Evolutionary conservation across 176 grass and related monocot species (phyloP), one percentile per base, ranked within the genome.

Genomic region (Aegilops longissima): DNA sequence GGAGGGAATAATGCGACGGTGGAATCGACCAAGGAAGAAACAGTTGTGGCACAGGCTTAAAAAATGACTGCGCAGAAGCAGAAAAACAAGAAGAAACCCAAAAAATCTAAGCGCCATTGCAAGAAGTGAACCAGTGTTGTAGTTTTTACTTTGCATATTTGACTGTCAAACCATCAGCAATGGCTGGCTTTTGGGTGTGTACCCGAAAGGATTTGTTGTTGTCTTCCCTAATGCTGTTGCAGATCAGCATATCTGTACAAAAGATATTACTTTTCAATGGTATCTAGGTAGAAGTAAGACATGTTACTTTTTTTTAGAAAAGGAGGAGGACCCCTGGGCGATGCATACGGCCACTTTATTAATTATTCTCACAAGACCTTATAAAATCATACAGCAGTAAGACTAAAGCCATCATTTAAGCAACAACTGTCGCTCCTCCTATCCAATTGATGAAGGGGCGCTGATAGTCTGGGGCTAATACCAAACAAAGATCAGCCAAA

Each of bases 21-120:
- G 27, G 27, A 27, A 27, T 27, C n/a, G 0, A 35, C 13, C 14
- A 81, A 85, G 70, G 69, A 58, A 85, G 70, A 54, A 66, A 12
- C 13, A 27, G 8, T 4, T 2, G 18, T 9, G 7, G 21, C 61
- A 1, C 45, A 70, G 25, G 85, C 44, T 66, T 85, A 61, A 1
- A 81, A 80, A 66, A 40, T 51, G 21, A 84, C 71, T 45, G 74
- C 29, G 4, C 38, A 80, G 12, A 89, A 81, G 45, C 47, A 78
- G 86, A 59, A 89, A 38, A 61, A 12, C 23, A 85, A 64, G 77
- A 78, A 83, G 64, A 85, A 81, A 47, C 16, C 67, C 14, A 81
- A 14, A 9, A 66, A 79, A 6, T 66, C 58, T 11, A 79, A n/a
- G 27, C 47, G 78, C 27, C 6, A 38, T 2, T 21, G 83, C 33